These are phyloP conservation scores for Citropsis articulata DNA, from an alignment of 345 rosid genomes.

Conservation along the genomic window DNA sequence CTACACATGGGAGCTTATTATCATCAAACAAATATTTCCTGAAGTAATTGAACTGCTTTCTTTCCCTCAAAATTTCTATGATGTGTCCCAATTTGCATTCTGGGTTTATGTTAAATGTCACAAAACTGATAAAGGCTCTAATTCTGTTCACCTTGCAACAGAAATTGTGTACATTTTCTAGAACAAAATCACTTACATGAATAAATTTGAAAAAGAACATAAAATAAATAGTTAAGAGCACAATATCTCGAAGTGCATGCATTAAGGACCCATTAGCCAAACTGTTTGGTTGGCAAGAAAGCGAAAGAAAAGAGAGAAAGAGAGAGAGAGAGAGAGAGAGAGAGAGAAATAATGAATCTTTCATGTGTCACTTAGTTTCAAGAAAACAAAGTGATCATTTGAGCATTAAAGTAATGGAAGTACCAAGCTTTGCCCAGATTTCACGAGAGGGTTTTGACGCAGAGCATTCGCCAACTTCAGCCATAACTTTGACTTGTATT, in stretches of 20 bases:
- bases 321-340: too few species aligned
- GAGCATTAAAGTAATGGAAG: neutral
- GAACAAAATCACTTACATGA: neutral
- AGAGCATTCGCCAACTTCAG: conserved; percentile 45
- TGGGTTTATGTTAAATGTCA: neutral
- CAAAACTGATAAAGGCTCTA: neutral
- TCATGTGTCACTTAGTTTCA: neutral
- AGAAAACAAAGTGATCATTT: neutral
- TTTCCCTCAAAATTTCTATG: neutral
- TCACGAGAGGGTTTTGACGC: conserved; percentile 26
- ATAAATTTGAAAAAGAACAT: neutral
- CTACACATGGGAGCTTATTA: neutral
- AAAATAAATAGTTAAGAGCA: neutral
- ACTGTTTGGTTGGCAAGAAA: neutral
- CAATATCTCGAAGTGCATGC: neutral
- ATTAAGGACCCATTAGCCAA: neutral
- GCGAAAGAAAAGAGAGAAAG: neutral
- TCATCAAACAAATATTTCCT: neutral
- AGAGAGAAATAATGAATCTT: neutral
- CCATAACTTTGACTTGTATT: conserved; percentile 7
- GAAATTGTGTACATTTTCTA: neutral
- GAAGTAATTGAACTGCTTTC: neutral
- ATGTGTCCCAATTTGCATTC: neutral
- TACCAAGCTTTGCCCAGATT: conserved; percentile 63
- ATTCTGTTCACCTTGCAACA: neutral